Evolutionary conservation across 2,329 filamentous ascomycete species (phyloP).

Genomic region (Calcarisporium arbuscula): DNA sequence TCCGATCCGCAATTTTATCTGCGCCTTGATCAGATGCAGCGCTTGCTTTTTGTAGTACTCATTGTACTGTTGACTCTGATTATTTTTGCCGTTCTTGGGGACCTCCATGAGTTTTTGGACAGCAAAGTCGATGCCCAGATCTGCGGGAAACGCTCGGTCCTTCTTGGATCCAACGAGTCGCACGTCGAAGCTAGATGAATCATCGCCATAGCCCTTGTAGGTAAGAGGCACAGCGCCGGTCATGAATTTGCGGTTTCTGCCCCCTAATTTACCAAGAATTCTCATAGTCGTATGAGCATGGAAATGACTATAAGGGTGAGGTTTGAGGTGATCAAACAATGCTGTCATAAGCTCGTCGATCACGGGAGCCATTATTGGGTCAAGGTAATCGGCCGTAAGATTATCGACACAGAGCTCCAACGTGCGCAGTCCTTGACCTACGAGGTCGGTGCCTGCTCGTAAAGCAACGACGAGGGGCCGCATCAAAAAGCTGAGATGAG

Average conservation of each 20-base stretch:
- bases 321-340: conserved; percentile 89
- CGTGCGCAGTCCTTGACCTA: conserved; percentile 88
- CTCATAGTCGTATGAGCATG: conserved; percentile 97
- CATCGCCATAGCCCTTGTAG: conserved; percentile 82
- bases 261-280: conserved; percentile 92
- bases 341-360: conserved; percentile 99
- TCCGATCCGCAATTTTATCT: conserved; percentile 86
- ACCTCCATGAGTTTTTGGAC: conserved; percentile 81
- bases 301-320: conserved; percentile 93
- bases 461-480: conserved; percentile 92
- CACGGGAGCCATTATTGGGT: conserved; percentile 98
- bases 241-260: conserved; percentile 91
- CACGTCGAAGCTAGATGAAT: conserved; percentile 80
- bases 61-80: conserved; percentile 58
- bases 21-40: conserved; percentile 77
- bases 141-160: conserved; percentile 80
- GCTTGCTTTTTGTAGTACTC: conserved; percentile 90
- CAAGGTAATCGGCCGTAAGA: conserved; percentile 91
- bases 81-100: conserved; percentile 54
- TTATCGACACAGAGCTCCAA: conserved; percentile 97
- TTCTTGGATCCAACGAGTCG: conserved; percentile 83
- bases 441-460: conserved; percentile 83
- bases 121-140: conserved; percentile 81
- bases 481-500: conserved; percentile 96
- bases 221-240: conserved; percentile 79